Evolutionary conservation across 176 grass and related monocot species (phyloP).

Genomic region (Bolboschoenus planiculmis): DNA sequence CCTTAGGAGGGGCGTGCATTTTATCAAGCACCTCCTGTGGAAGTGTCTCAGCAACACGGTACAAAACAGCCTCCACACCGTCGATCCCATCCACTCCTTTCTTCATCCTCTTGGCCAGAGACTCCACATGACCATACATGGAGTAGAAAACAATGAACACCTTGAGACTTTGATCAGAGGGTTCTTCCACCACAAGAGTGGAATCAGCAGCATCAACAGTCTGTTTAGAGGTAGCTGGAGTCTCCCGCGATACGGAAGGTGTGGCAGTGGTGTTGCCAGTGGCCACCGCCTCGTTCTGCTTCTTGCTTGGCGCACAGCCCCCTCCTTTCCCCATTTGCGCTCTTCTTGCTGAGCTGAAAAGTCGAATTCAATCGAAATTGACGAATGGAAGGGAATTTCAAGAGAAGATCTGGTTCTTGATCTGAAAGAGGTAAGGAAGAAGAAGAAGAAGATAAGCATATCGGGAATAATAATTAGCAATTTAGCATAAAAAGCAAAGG

Average conservation of each 20-base stretch:
- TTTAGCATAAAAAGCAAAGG: background rate
- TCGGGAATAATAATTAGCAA: background rate
- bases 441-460: background rate
- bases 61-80: slow-evolving; percentile 53
- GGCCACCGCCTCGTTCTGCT: slow-evolving; percentile 41
- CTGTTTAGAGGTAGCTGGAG: background rate
- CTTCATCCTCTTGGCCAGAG: slow-evolving; percentile 45
- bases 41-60: slow-evolving; percentile 68
- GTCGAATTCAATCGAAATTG: slow-evolving; percentile 21
- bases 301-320: slow-evolving; percentile 87
- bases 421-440: background rate
- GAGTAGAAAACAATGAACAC: slow-evolving; percentile 88
- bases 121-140: slow-evolving; percentile 92
- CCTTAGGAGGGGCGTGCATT: slow-evolving; percentile 68
- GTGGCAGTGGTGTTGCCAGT: slow-evolving; percentile 23
- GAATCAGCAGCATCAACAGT: background rate
- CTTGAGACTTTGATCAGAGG: slow-evolving; percentile 20
- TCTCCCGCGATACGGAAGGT: slow-evolving; percentile 30
- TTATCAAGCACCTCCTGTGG: slow-evolving; percentile 52
- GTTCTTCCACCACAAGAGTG: background rate
- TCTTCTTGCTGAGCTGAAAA: background rate
- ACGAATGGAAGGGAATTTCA: background rate
- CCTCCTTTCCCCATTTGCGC: slow-evolving; percentile 76
- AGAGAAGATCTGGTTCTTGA: slow-evolving; percentile 13
- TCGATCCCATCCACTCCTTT: slow-evolving; percentile 52